phyloP scores from a whole-genome alignment of 2,329 filamentous ascomycete genomes.

The Nemania sp. region DNA sequence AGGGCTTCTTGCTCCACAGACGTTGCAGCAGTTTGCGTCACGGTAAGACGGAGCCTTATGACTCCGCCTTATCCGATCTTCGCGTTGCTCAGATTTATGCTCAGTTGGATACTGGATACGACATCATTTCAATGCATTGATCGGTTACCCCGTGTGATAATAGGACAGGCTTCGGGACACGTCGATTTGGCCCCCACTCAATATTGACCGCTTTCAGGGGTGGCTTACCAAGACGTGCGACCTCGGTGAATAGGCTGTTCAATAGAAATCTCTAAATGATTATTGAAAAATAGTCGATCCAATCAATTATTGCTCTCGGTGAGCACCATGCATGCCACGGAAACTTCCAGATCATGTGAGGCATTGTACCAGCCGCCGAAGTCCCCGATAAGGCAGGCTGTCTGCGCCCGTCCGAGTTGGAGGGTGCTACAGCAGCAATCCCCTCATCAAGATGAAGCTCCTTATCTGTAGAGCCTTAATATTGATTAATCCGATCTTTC shows the following conservation, averaged over 20 bases:
- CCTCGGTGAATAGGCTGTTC: not conserved
- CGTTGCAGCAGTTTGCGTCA: no score
- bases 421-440: not conserved
- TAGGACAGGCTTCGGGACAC: not conserved
- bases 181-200: not conserved
- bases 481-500: not conserved
- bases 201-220: not conserved
- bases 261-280: not conserved
- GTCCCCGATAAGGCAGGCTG: conserved; percentile 4
- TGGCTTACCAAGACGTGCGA: not conserved
- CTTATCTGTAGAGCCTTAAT: not conserved
- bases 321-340: not conserved
- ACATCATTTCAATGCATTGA: not conserved
- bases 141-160: not conserved
- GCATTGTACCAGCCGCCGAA: not conserved
- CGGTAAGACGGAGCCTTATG: no score
- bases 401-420: not conserved
- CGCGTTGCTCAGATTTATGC: no score
- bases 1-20: no score
- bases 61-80: no score
- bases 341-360: not conserved
- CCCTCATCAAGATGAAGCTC: conserved; percentile 2
- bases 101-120: not conserved
- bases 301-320: not conserved
- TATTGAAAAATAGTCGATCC: not conserved